Evolutionary conservation across 1,284 basidiomycete genomes (phyloP).

Genomic region (Mrakiaceae sp.): DNA sequence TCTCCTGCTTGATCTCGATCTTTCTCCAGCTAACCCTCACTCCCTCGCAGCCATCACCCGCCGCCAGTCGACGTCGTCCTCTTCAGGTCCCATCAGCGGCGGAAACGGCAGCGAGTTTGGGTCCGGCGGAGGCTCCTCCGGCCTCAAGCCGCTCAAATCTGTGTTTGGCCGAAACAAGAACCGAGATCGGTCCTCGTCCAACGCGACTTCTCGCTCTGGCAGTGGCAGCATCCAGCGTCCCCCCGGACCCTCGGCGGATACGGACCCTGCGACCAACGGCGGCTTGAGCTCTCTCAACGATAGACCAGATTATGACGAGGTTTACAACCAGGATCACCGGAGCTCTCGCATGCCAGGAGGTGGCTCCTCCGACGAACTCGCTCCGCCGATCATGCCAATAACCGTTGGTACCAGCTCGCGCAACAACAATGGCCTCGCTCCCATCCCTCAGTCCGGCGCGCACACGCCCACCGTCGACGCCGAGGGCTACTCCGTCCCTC

Average conservation of each 20-base stretch:
- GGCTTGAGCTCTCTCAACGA: constrained; percentile 12
- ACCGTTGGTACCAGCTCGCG: background rate
- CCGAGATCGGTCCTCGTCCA: constrained; percentile 18
- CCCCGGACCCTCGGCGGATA: background rate
- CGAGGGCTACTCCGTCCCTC: constrained; percentile 43
- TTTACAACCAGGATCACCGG: too few relatives aligned
- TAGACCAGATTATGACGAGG: too few relatives aligned
- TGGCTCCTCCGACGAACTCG: too few relatives aligned
- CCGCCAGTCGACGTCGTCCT: background rate
- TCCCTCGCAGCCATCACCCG: constrained; percentile 1
- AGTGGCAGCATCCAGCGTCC: background rate
- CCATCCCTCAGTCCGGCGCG: background rate
- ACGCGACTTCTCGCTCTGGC: constrained; percentile 4
- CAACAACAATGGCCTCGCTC: background rate
- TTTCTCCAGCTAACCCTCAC: background rate
- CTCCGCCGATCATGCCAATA: too few relatives aligned
- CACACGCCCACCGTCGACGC: constrained; percentile 33
- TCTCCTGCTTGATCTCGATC: background rate
- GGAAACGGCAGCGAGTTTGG: background rate
- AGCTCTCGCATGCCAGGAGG: too few relatives aligned
- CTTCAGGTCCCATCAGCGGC: constrained; percentile 1
- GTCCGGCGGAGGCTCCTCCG: constrained; percentile 20
- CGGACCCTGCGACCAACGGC: background rate
- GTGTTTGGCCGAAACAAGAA: constrained; percentile 29
- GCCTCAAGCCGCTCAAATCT: constrained; percentile 32